Conservation (phyloP, 2,329 filamentous ascomycete species). For the Thelonectria rubi region DNA sequence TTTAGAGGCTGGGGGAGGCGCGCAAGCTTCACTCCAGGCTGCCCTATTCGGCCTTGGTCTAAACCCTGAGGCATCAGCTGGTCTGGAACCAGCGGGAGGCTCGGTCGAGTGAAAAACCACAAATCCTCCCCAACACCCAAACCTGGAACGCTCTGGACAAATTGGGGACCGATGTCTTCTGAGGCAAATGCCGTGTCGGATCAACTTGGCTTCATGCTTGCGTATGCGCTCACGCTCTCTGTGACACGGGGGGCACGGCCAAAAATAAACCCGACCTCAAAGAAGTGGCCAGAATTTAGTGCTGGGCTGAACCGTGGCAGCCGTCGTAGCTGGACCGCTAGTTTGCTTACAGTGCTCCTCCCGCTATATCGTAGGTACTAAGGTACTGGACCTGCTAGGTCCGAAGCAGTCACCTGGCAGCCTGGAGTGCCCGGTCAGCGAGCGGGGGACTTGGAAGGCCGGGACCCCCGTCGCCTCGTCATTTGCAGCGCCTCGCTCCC, state of each 20-base stretch:
- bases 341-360: too few species aligned
- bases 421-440: too few species aligned
- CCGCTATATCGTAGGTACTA: too few species aligned
- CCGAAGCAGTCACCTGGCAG: too few species aligned
- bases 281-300: neutral
- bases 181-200: neutral
- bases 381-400: too few species aligned
- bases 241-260: neutral
- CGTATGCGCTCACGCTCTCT: neutral
- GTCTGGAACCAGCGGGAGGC: too few species aligned
- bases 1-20: neutral
- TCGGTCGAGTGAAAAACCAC: too few species aligned
- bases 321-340: too few species aligned
- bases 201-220: neutral
- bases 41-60: neutral
- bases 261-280: neutral
- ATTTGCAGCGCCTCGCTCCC: constrained; percentile 31
- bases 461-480: neutral
- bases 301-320: neutral
- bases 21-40: neutral
- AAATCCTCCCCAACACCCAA: too few species aligned
- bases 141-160: too few species aligned
- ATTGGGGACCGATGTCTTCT: neutral
- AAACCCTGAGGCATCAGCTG: neutral
- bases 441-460: neutral